Evolutionary conservation across 1,139 yeast species (phyloP), one percentile per base, ranked within the genome.

Genomic region (Geotrichum reessii): DNA sequence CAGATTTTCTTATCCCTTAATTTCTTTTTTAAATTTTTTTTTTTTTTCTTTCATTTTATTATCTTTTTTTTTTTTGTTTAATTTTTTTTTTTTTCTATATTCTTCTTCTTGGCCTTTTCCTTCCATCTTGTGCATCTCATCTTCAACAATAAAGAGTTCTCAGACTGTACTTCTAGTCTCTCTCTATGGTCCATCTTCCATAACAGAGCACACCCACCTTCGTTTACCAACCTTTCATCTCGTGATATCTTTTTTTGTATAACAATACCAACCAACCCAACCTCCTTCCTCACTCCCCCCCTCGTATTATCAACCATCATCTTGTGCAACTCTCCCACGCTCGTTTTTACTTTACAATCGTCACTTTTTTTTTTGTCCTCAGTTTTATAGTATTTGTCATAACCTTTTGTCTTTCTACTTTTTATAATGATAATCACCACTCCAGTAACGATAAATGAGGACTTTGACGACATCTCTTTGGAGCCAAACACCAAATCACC

Each of bases 381-480:
- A n/a, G n/a, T n/a, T n/a, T n/a, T n/a, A n/a, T n/a, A n/a, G n/a
- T n/a, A n/a, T n/a, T n/a, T n/a, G n/a, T n/a, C n/a, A n/a, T n/a
- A n/a, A n/a, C n/a, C n/a, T n/a, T n/a, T n/a, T n/a, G n/a, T n/a
- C n/a, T n/a, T n/a, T n/a, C n/a, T n/a, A n/a, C n/a, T n/a, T n/a
- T n/a, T n/a, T n/a, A 42, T 21, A 42, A 21, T 42, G 24, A 42
- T 42, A 9, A 19, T 42, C 6, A 2, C 24, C 14, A 19, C 47
- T 42, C 47, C 24, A 9, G 6, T 42, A 5, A 28, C 40, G n/a
- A 51, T 65, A 51, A 62, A 61, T 1, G 67, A 62, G 46, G 70
- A 68, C 56, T 68, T 68, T 60, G 70, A 68, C 54, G 70, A 68
- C 52, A 66, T 68, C 51, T 63, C 67, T 9, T 61, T 68, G 51